phyloP scores from a whole-genome alignment of 2,329 filamentous ascomycete genomes.

The Fusarium nelsonii region DNA sequence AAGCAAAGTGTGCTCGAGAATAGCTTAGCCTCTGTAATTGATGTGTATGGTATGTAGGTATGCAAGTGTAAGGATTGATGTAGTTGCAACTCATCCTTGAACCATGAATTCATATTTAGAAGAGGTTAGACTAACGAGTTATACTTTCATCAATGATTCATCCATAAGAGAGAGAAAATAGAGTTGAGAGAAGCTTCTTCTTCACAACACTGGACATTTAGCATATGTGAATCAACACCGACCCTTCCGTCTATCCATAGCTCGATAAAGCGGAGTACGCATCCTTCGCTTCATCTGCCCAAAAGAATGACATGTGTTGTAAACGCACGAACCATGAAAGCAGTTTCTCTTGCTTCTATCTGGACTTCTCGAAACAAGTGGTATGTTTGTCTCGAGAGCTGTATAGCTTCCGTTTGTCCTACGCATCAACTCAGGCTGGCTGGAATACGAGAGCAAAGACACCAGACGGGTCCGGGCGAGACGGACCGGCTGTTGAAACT shows the following conservation, averaged over 20 bases:
- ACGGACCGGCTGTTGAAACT: constrained; percentile 21
- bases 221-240: neutral
- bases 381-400: constrained; percentile 15
- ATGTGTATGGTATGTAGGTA: neutral
- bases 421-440: neutral
- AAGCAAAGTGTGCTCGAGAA: constrained; percentile 25
- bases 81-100: constrained; percentile 30
- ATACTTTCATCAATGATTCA: neutral
- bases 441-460: constrained; percentile 15
- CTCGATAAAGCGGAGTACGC: constrained; percentile 27
- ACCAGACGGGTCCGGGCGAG: constrained; percentile 28
- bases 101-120: constrained; percentile 28
- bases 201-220: neutral
- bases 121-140: neutral
- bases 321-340: constrained; percentile 16
- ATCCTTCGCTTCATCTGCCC: constrained; percentile 11
- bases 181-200: neutral
- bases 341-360: constrained; percentile 19
- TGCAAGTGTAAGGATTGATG: constrained; percentile 22
- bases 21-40: constrained; percentile 6
- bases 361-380: constrained; percentile 45
- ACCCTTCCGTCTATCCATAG: constrained; percentile 2
- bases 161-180: neutral
- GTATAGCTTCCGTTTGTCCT: constrained; percentile 15
- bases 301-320: constrained; percentile 30